Evolutionary conservation across 768 basidiomycete species (phyloP), one percentile per base, ranked within the genome.

Genomic region (Sporobolomyces phaffii): DNA sequence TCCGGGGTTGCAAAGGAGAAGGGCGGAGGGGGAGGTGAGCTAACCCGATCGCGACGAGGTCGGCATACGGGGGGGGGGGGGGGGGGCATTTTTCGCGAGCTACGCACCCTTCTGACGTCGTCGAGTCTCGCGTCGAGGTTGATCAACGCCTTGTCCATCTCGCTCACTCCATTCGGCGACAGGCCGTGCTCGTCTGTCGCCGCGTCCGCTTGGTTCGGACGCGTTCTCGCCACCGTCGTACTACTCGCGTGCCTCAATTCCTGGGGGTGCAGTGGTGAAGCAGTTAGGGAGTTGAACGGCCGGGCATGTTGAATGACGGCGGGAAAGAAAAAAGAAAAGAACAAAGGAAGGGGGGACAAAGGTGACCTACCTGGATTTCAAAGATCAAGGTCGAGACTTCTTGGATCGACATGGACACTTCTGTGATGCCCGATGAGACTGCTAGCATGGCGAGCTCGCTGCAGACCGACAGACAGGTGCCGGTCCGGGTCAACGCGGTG

Each of bases 371-470:
- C 49, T 74, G 73, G 24, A 74, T 68, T 56, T 71, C 68, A 52
- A 74, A 74, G 26, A 74, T 67, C 53, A 69, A 40, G 5, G 72
- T 74, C 22, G 64, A 48, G 49, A 68, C 56, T 34, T 64, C 72
- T 29, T 71, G 50, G 1, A 74, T 60, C 22, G 38, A 24, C 56
- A 70, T 63, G 4, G 43, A 49, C 5, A 73, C 49, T 40, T 74
- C 73, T 14, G 73, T 74, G 18, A 74, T 54, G 41, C 58, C 49
- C 17, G 68, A 65, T 5, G 68, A 69, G 7, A 74, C 24, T 13
- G 60, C 65, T 5, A 74, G 52, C 5, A 66, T 31, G 0, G 65
- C 63, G 2, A 72, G 51, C 31, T 74, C 70, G 20, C 64, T 62
- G 56, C 29, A n/a, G 43, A 20, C 14, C 24, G 26, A 34, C 5